Conservation (phyloP, 164 flowering plant species). For the Liquidambar formosana region DNA sequence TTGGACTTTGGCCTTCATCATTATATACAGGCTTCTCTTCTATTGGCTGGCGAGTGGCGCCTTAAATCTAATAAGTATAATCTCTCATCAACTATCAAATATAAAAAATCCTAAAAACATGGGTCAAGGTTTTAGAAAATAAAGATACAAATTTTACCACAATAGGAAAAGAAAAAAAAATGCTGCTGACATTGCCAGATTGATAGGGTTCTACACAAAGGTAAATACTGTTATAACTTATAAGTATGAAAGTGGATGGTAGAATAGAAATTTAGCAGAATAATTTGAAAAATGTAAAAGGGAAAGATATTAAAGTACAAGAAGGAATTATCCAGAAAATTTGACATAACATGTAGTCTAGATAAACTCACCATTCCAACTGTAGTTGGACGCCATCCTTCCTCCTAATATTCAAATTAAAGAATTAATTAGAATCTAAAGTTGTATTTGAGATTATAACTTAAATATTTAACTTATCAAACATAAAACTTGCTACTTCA, state of each 20-base stretch:
- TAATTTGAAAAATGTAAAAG: too few species aligned
- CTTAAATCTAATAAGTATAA: not conserved
- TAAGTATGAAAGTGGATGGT: too few species aligned
- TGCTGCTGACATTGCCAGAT: too few species aligned
- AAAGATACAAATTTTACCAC: not conserved
- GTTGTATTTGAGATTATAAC: not conserved
- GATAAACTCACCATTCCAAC: constrained; percentile 68
- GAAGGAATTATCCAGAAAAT: not conserved
- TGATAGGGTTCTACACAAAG: too few species aligned
- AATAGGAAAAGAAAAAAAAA: not conserved
- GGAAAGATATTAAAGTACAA: not conserved
- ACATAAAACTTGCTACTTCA: not conserved
- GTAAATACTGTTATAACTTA: too few species aligned
- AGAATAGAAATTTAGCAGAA: too few species aligned
- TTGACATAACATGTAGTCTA: not conserved
- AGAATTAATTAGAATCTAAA: not conserved
- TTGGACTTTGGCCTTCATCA: too few species aligned
- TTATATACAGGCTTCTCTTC: too few species aligned
- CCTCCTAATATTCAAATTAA: constrained; percentile 42
- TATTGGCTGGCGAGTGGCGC: not conserved
- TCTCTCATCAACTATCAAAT: not conserved
- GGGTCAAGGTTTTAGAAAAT: too few species aligned
- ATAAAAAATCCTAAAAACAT: not conserved
- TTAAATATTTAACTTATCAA: not conserved
- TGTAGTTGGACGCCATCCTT: constrained; percentile 84